Conservation (phyloP, 1,284 basidiomycete genomes). For the Ganoderma multipileum region DNA sequence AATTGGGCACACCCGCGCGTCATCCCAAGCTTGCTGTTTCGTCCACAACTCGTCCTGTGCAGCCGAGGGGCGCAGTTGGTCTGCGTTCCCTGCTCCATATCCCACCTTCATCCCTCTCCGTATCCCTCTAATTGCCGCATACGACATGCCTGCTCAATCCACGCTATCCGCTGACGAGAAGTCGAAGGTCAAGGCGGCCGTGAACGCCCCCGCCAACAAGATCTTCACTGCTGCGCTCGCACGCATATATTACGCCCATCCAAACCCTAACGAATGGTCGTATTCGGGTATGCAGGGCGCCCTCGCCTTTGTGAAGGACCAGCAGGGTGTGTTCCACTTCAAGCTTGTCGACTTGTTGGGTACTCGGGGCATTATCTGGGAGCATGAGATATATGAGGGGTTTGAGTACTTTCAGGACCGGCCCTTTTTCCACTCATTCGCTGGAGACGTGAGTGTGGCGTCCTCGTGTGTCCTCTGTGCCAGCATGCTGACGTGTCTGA, state of each 20-base stretch:
- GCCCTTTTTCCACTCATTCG: conserved; percentile 93
- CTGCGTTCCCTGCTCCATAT: conserved; percentile 25
- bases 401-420: conserved; percentile 89
- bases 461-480: neutral
- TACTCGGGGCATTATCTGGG: conserved; percentile 91
- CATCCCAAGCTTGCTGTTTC: conserved; percentile 10
- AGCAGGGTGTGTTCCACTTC: conserved; percentile 67
- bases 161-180: conserved; percentile 80
- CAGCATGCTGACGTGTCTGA: conserved; percentile 21
- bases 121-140: neutral
- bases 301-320: conserved; percentile 74
- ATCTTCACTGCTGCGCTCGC: conserved; percentile 82
- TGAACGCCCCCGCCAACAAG: conserved; percentile 67
- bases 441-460: conserved; percentile 80
- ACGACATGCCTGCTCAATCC: conserved; percentile 71
- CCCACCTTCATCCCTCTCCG: conserved; percentile 8
- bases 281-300: conserved; percentile 89
- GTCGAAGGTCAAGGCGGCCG: conserved; percentile 71
- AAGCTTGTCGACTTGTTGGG: conserved; percentile 85
- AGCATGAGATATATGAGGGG: conserved; percentile 90
- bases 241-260: conserved; percentile 88
- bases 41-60: conserved; percentile 23
- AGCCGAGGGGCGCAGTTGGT: conserved; percentile 22
- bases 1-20: conserved; percentile 19
- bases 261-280: conserved; percentile 78